phyloP scores from a whole-genome alignment of 371 early-diverging fungal genomes.

The Mortierella sp. region DNA sequence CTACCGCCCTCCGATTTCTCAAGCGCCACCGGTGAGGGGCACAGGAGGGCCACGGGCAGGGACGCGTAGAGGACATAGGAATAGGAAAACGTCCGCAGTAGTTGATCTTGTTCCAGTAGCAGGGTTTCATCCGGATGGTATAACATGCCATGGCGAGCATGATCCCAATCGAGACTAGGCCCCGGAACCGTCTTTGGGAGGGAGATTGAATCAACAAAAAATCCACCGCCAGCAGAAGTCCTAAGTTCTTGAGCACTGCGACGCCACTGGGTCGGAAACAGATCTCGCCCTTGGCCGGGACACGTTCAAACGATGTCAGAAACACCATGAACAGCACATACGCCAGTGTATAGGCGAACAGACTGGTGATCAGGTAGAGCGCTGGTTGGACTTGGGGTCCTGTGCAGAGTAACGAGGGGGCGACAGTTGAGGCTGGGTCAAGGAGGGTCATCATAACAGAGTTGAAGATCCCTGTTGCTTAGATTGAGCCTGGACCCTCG shows the following conservation, averaged over 20 bases:
- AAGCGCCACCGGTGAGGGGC: slow-evolving; percentile 61
- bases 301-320: slow-evolving; percentile 78
- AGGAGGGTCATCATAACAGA: slow-evolving; percentile 31
- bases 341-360: slow-evolving; percentile 73
- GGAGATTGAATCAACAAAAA: slow-evolving; percentile 71
- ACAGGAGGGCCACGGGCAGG: slow-evolving; percentile 65
- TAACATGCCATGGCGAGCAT: slow-evolving; percentile 74
- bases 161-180: slow-evolving; percentile 68
- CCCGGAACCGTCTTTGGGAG: slow-evolving; percentile 65
- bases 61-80: slow-evolving; percentile 72
- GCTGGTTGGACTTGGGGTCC: slow-evolving; percentile 31
- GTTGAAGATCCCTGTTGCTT: slow-evolving; percentile 8
- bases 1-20: slow-evolving; percentile 34
- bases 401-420: slow-evolving; percentile 35
- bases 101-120: slow-evolving; percentile 74
- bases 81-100: slow-evolving; percentile 70
- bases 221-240: slow-evolving; percentile 67
- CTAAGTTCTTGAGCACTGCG: slow-evolving; percentile 78
- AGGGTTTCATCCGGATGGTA: slow-evolving; percentile 69
- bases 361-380: slow-evolving; percentile 71
- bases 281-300: slow-evolving; percentile 76
- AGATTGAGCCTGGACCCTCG: slow-evolving; percentile 2
- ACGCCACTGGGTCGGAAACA: slow-evolving; percentile 79
- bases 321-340: slow-evolving; percentile 77
- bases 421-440: slow-evolving; percentile 36